A percentile compares a stretch with the other conserved stretches of the same genome.
These are phyloP conservation scores for Zasmidium angulare DNA, from an alignment of 2,329 filamentous ascomycete genomes.

Conservation along the genomic window DNA sequence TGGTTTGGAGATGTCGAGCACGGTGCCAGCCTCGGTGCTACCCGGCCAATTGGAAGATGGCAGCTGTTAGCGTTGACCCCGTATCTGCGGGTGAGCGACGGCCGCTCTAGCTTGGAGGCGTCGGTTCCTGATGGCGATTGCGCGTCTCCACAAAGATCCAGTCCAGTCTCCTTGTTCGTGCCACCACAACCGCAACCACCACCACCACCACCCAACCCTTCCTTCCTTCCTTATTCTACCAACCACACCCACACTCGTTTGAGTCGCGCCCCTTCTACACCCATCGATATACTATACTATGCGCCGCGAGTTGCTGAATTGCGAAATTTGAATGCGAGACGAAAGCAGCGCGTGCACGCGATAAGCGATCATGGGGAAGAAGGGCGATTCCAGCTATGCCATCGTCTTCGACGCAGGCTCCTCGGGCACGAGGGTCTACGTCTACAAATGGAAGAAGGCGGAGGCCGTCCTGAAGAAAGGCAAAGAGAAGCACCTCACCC, in stretches of 20 bases:
- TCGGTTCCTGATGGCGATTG: no score
- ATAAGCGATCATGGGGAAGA: conserved; percentile 29
- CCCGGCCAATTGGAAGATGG: background rate
- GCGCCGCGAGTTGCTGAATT: background rate
- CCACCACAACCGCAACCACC: no score
- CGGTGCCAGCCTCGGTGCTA: background rate
- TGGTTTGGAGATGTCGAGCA: background rate
- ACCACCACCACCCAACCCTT: background rate
- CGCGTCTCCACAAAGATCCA: background rate
- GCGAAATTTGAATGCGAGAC: background rate
- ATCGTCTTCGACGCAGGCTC: conserved; percentile 97
- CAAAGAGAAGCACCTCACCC: conserved; percentile 59
- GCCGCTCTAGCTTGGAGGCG: no score
- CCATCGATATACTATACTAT: background rate
- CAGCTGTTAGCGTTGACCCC: background rate
- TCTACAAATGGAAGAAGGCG: conserved; percentile 90
- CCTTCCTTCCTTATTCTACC: background rate
- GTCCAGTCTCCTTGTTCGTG: no score
- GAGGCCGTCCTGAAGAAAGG: conserved; percentile 64
- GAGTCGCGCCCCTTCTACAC: no score
- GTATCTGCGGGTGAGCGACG: background rate
- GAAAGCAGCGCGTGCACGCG: background rate
- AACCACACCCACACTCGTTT: background rate
- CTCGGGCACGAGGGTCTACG: conserved; percentile 89
- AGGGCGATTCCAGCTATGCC: conserved; percentile 62